These are phyloP conservation scores for Begonia fuchsioides DNA, from an alignment of 306 rosid genomes.

Conservation along the genomic window DNA sequence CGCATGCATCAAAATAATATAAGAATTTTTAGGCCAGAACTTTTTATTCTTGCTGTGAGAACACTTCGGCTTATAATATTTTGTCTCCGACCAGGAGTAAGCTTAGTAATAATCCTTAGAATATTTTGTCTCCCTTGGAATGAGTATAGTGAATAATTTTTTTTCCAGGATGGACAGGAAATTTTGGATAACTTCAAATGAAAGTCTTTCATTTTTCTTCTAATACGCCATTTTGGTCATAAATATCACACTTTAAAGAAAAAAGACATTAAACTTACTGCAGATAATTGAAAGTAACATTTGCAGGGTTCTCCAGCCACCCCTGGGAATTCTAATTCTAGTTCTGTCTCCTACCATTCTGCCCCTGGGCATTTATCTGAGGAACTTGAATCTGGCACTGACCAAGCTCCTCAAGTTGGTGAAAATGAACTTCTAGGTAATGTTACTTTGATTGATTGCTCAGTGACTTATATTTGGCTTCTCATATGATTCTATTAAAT, in stretches of 20 bases:
- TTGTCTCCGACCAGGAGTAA: too few species aligned
- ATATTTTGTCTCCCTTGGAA: too few species aligned
- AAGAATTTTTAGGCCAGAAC: too few species aligned
- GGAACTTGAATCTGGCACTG: conserved; percentile 60
- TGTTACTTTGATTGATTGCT: conserved; percentile 5
- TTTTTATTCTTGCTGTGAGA: too few species aligned
- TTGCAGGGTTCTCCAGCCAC: conserved; percentile 63
- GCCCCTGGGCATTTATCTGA: conserved; percentile 50
- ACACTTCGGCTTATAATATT: too few species aligned
- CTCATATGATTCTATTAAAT: background rate
- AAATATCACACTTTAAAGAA: conserved; percentile 5
- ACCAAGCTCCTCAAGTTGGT: conserved; percentile 27
- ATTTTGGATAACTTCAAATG: too few species aligned
- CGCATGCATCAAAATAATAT: too few species aligned
- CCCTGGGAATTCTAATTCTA: conserved; percentile 58
- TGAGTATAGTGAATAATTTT: too few species aligned
- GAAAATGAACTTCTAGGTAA: conserved; percentile 32
- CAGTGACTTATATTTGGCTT: background rate
- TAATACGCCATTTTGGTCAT: background rate
- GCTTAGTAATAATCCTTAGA: too few species aligned
- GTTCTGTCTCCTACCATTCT: conserved; percentile 52
- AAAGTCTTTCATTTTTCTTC: background rate
- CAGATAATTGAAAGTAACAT: conserved; percentile 29
- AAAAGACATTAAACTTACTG: conserved; percentile 11
- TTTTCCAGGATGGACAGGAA: too few species aligned